phyloP scores from a whole-genome alignment of 495 filamentous ascomycete species.

The Hyaloscypha hepaticicola region DNA sequence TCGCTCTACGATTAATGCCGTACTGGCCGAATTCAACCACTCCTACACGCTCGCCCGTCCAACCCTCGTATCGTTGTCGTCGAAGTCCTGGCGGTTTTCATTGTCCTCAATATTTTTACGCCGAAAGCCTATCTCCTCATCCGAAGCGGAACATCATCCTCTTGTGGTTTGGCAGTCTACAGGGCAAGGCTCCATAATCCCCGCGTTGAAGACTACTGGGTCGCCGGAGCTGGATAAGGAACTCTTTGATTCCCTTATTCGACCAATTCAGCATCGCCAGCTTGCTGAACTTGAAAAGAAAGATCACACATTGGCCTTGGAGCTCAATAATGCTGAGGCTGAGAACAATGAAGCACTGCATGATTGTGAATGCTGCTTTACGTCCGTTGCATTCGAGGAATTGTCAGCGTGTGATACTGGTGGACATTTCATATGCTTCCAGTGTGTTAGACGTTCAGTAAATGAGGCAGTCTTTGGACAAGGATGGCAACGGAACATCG shows the following conservation, averaged over 20 bases:
- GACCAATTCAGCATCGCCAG: slow-evolving; percentile 56
- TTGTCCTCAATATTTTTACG: slow-evolving; percentile 72
- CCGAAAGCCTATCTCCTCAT: slow-evolving; percentile 58
- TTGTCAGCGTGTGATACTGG: slow-evolving; percentile 68
- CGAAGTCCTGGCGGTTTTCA: slow-evolving; percentile 83
- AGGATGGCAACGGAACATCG: slow-evolving; percentile 79
- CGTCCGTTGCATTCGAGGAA: slow-evolving; percentile 75
- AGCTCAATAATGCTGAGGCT: slow-evolving; percentile 75
- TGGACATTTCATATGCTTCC: slow-evolving; percentile 82
- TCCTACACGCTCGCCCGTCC: slow-evolving; percentile 77
- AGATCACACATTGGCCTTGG: slow-evolving; percentile 63
- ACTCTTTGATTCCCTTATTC: slow-evolving; percentile 64
- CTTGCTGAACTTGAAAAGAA: slow-evolving; percentile 55
- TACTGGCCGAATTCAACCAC: slow-evolving; percentile 88
- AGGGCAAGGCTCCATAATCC: slow-evolving; percentile 47
- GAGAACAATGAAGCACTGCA: slow-evolving; percentile 66
- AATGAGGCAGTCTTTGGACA: slow-evolving; percentile 90
- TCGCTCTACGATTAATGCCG: slow-evolving; percentile 77
- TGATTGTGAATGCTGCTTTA: slow-evolving; percentile 91
- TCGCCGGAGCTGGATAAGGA: slow-evolving; percentile 79
- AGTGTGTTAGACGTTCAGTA: slow-evolving; percentile 74
- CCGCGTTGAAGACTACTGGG: slow-evolving; percentile 67
- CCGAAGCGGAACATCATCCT: slow-evolving; percentile 56
- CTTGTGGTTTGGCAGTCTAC: slow-evolving; percentile 63
- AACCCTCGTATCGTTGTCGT: slow-evolving; percentile 69